Conservation (phyloP, 495 filamentous ascomycete genomes). For the Hypoxylon fragiforme region DNA sequence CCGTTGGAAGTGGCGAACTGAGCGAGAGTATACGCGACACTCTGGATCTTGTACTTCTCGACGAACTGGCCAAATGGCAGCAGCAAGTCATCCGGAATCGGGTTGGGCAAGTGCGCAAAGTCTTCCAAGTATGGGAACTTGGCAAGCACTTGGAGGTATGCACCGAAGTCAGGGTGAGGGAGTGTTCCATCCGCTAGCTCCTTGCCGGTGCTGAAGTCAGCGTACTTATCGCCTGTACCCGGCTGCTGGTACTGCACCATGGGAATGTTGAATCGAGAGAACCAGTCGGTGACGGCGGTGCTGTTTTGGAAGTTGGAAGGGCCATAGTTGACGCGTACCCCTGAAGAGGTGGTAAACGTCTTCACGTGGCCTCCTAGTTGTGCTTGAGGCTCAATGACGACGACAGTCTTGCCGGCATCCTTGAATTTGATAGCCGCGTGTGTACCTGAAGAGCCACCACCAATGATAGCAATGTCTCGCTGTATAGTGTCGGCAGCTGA, state of each 20-base stretch:
- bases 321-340: conserved; percentile 49
- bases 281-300: conserved; percentile 38
- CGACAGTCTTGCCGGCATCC: conserved; percentile 46
- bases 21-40: conserved; percentile 34
- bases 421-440: conserved; percentile 52
- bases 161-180: conserved; percentile 13
- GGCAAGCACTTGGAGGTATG: conserved; percentile 34
- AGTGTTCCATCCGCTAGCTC: conserved; percentile 26
- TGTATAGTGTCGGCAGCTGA: no score
- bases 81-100: conserved; percentile 47
- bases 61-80: conserved; percentile 50
- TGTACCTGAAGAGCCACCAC: conserved; percentile 52
- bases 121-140: conserved; percentile 47
- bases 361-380: conserved; percentile 49
- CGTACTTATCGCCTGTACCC: conserved; percentile 14
- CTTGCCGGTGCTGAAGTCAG: conserved; percentile 30
- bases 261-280: conserved; percentile 43
- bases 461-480: no score
- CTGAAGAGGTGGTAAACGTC: conserved; percentile 50
- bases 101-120: conserved; percentile 47
- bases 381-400: conserved; percentile 48
- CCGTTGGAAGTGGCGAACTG: conserved; percentile 43
- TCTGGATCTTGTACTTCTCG: conserved; percentile 43
- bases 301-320: conserved; percentile 47
- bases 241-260: no score